These are phyloP conservation scores for Paraconiothyrium sp. DNA, from an alignment of 2,329 filamentous ascomycete genomes.

Conservation along the genomic window DNA sequence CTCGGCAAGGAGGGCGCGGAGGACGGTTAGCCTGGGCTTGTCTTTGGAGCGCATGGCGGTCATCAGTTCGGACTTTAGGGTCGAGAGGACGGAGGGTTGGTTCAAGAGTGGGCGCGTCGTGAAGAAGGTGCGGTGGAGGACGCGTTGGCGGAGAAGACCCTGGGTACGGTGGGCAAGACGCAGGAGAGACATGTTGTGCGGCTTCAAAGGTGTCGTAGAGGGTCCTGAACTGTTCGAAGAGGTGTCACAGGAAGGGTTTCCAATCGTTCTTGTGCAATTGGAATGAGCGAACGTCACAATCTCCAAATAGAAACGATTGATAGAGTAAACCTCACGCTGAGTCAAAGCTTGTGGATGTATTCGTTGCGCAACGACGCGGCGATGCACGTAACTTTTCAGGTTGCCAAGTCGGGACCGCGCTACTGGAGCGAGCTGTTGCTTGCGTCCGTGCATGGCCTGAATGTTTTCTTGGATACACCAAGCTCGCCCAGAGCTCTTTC, in stretches of 20 bases:
- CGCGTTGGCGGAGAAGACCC: conserved; percentile 24
- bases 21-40: conserved; percentile 70
- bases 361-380: neutral
- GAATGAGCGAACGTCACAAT: neutral
- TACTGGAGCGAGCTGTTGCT: conserved; percentile 24
- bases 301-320: neutral
- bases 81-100: conserved; percentile 49
- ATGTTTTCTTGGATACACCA: conserved; percentile 41
- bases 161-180: conserved; percentile 28
- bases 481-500: conserved; percentile 26
- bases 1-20: conserved; percentile 74
- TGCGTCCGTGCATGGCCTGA: conserved; percentile 15
- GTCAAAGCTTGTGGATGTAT: neutral
- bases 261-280: neutral
- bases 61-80: conserved; percentile 58
- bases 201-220: conserved; percentile 3
- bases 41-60: conserved; percentile 60
- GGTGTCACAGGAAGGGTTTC: too few species aligned
- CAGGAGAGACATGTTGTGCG: conserved; percentile 37
- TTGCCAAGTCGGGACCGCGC: conserved; percentile 16
- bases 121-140: conserved; percentile 32
- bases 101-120: conserved; percentile 32
- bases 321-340: neutral
- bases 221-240: neutral
- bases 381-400: neutral